Conservation (phyloP, 2,329 filamentous ascomycete species). For the Didymella pinodella region DNA sequence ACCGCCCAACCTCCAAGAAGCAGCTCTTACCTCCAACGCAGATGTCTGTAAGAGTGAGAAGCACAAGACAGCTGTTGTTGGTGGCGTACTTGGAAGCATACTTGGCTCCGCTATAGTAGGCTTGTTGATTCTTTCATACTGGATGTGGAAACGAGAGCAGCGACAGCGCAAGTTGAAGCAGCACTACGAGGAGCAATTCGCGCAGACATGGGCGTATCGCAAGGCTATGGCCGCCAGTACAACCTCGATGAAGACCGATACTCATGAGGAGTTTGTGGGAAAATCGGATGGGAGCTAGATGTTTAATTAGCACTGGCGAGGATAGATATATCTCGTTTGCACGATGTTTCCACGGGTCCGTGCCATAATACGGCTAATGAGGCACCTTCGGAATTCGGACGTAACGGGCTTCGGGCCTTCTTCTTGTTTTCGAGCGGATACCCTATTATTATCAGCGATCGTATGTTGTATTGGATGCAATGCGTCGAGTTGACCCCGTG, state of each 20-base stretch:
- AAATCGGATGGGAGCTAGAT: conserved; percentile 3
- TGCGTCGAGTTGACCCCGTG: neutral
- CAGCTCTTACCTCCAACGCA: conserved; percentile 11
- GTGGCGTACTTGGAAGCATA: conserved; percentile 36
- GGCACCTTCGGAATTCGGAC: conserved; percentile 3
- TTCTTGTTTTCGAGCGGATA: conserved; percentile 16
- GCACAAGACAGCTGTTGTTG: conserved; percentile 34
- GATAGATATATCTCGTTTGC: neutral
- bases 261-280: conserved; percentile 10
- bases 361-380: conserved; percentile 8
- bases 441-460: conserved; percentile 15
- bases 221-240: conserved; percentile 30
- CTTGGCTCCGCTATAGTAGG: conserved; percentile 34
- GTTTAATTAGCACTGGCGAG: too few relatives aligned
- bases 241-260: conserved; percentile 9
- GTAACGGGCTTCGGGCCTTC: neutral
- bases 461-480: neutral
- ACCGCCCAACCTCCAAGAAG: conserved; percentile 8
- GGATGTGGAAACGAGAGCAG: conserved; percentile 42
- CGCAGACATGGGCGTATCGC: conserved; percentile 38
- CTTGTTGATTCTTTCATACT: conserved; percentile 28
- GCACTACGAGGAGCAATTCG: conserved; percentile 46
- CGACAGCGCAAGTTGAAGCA: conserved; percentile 45
- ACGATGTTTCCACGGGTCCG: neutral
- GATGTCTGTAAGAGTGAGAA: conserved; percentile 30